Evolutionary conservation across 192 early-diverging fungal genomes (phyloP), one percentile per base, ranked within the genome.

Genomic region (Coemansia sp.): DNA sequence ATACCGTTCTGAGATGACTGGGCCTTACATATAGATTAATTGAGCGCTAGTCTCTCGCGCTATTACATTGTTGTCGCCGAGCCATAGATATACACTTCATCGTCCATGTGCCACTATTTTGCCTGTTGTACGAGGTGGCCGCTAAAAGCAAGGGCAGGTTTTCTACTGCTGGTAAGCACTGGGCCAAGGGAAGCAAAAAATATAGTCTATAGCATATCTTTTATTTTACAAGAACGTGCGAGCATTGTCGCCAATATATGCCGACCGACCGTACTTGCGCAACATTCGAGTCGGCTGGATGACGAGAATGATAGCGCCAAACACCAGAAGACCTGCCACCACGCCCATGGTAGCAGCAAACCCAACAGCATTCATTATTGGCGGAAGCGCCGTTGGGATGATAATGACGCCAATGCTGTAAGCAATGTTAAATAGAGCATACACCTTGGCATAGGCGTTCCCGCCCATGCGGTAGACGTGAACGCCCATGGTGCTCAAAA

Each of bases 361-460:
- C 0, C 85, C 85, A 20, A 82, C 69, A 19, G 76, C 68, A 19
- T 87, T 85, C 67, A 83, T 82, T 22, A 90, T 69, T 3, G 82
- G 71, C 2, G 89, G 87, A 24, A 87, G 84, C 45, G 87, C 66
- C 19, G 89, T 88, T 5, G 92, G 92, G 2, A 90, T 88, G 27
- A 88, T 65, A 45, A 92, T 87, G 82, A 92, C 89, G n/a, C 89
- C 89, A n/a, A 87, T 65, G 22, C 89, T 88, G 46, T 89, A 93
- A 0, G 89, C 86, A 71, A 92, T 89, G 70, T 92, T 93, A 71
- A 89, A 91, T 37, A 93, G 70, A 6, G 90, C 90, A 71, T 91
- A 92, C 2, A 89, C 86, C 71, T 79, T 77, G 42, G 78, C 86
- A 58, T 83, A 86, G 24, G 84, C 84, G 35, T 77, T 79, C 68